Base-by-base conservation (phyloP, 345 rosid species). In the Gossypium thurberi region DNA sequence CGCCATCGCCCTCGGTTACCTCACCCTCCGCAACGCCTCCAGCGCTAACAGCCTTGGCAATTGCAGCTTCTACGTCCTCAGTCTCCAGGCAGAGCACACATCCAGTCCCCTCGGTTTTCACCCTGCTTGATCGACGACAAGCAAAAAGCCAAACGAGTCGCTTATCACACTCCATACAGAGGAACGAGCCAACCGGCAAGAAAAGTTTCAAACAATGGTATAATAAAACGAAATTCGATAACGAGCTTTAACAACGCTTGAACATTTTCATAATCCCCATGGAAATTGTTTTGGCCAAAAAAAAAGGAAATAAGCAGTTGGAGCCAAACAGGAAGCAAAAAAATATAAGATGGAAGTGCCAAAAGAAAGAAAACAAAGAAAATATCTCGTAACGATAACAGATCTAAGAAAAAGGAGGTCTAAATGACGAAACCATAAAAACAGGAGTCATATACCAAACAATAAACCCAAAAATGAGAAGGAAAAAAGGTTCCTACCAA, bases 1-100 rank as follows among this genome's bases (percentile, higher is more conserved):
- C 78, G 72, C 84, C 83, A 6, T 83, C 89, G 0, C 55, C 84
- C 47, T 90, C 91, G 1, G 71, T 21, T 1, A 78, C 65, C 78
- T 86, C 95, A 2, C 83, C 87, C 50, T 83, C 90, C 0, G 83
- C 82, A 1, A 81, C 83, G 18, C 89, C 98, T 52, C 98, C 98
- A 1, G 87, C 98, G 18, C 33, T 67, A 10, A 92, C 90, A 1
- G 96, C 91, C 85, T 86, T 86, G 11, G 84, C 73, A 0, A 95
- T 25, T 1, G 94, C 97, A 17, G 84, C 87, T 2, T 84, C 94
- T 25, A 88, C 89, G 68, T 89, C 86, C 15, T 85, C 85, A 0
- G 98, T 86, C 78, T 89, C 99, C 64, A 95, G 80, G 78, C 83
- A 70, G 13, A 87, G 73, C 15, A 78, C 18, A 60, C 74, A 26